Evolutionary conservation across 352 stramenopile genomes (phyloP), one percentile per base, ranked within the genome.

Genomic region (Sclerospora graminicola): DNA sequence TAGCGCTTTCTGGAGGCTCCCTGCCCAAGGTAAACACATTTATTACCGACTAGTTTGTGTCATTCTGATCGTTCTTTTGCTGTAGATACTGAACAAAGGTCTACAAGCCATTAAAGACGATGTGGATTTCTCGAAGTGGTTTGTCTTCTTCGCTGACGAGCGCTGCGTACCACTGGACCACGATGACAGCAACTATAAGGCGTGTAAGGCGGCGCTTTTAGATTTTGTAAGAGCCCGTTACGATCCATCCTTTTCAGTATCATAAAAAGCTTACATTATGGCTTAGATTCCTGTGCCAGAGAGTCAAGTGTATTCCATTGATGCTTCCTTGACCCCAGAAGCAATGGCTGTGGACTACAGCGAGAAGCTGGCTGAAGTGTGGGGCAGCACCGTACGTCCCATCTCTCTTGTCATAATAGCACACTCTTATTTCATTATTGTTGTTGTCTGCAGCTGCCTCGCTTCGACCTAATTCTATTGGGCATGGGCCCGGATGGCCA

Each of bases 401-500:
- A 6, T 24, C n/a, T 21, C 5, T 45, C 32, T 21, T 9, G 4
- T 35, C 9, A 11, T 37, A 13, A 5, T 47, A 16, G 18, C 8
- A 43, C 8, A 9, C 7, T 13, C 16, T 10, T 19, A 29, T 24
- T 37, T 58, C 37, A 55, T 24, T 15, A 7, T 16, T 51, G 30
- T 21, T 45, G 23, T n/a, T 24, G 4, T 13, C 8, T 50, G 27
- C 36, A 89, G 78, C 58, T 88, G 8, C 88, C 90, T 28, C 71
- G 73, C 49, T 94, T 99, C 37, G 95, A 99, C 60, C 59, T 97
- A 43, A 87, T 97, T 15, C 54, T 99, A 28, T 71, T 99, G 2
- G 96, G 96, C 27, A 97, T 98, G 77, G 96, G 96, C 15, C 94
- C 95, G 4, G 96, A 99, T 61, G 96, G 96, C 9, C 96, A 99